A percentile compares a stretch with the other conserved stretches of the same genome.
These are phyloP conservation scores for Trichoderma breve DNA, from an alignment of 2,329 filamentous ascomycete genomes.

Conservation along the genomic window DNA sequence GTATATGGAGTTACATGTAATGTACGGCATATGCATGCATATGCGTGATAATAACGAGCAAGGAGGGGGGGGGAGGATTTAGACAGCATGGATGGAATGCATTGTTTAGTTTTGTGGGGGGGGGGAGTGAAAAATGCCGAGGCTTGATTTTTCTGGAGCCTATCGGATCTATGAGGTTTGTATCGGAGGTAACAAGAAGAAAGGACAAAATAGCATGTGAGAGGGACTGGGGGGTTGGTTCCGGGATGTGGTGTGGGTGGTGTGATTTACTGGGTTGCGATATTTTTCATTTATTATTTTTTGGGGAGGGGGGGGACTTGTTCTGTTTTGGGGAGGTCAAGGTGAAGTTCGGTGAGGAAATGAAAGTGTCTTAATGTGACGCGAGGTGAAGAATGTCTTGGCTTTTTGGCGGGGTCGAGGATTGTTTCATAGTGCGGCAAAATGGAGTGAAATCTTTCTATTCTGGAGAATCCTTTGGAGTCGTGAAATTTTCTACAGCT, in stretches of 20 bases:
- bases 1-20: background rate
- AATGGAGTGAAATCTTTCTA: background rate
- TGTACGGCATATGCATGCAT: constrained; percentile 13
- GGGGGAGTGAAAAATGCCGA: background rate
- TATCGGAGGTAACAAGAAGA: background rate
- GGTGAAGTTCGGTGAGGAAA: background rate
- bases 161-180: background rate
- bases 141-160: background rate
- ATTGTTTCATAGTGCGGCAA: background rate
- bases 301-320: background rate
- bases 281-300: background rate
- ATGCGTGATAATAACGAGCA: background rate
- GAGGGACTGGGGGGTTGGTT: background rate
- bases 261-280: background rate
- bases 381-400: background rate
- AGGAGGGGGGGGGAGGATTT: background rate
- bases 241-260: background rate
- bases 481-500: background rate
- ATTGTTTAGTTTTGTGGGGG: background rate
- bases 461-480: background rate
- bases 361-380: background rate
- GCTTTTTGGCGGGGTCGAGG: background rate
- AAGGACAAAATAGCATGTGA: constrained; percentile 1
- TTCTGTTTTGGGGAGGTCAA: background rate
- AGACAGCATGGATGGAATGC: background rate